Conservation (phyloP, 2,329 filamentous ascomycete genomes). For the Fusarium robinianum region DNA sequence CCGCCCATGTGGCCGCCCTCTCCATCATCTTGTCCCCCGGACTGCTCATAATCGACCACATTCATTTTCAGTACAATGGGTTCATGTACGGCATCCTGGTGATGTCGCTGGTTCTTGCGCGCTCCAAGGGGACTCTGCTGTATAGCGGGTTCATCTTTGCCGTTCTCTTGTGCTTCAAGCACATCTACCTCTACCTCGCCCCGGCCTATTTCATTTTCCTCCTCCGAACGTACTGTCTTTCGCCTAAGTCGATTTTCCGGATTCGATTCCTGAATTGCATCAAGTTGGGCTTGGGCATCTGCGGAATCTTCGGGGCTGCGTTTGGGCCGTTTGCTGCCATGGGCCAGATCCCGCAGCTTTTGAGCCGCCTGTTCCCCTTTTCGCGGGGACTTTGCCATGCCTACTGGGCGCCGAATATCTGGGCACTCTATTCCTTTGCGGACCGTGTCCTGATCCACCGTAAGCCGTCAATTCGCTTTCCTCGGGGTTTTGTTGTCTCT, state of each 20-base stretch:
- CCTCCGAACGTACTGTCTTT: constrained; percentile 86
- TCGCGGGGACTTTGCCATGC: constrained; percentile 92
- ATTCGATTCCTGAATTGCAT: constrained; percentile 78
- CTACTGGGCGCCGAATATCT: constrained; percentile 97
- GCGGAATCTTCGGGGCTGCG: constrained; percentile 73
- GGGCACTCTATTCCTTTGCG: constrained; percentile 93
- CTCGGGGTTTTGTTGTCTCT: constrained; percentile 1
- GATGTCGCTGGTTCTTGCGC: constrained; percentile 81
- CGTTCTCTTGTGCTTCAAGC: constrained; percentile 87
- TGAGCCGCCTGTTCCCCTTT: constrained; percentile 89
- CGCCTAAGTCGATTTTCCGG: constrained; percentile 73
- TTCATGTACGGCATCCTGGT: constrained; percentile 92
- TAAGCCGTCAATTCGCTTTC: constrained; percentile 53
- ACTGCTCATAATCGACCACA: constrained; percentile 95
- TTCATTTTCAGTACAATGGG: constrained; percentile 99
- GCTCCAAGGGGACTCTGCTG: constrained; percentile 74
- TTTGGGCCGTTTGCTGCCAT: constrained; percentile 87
- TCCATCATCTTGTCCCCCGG: constrained; percentile 92
- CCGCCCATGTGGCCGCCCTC: constrained; percentile 83
- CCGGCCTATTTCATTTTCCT: constrained; percentile 95
- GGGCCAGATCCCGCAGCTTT: constrained; percentile 81
- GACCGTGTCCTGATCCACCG: constrained; percentile 82
- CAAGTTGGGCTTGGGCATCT: constrained; percentile 78
- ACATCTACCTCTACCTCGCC: constrained; percentile 96
- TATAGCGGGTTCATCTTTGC: constrained; percentile 84